Evolutionary conservation across 257 asterid genomes (phyloP), one percentile per base, ranked within the genome.

Genomic region (Galeopsis tetrahit): DNA sequence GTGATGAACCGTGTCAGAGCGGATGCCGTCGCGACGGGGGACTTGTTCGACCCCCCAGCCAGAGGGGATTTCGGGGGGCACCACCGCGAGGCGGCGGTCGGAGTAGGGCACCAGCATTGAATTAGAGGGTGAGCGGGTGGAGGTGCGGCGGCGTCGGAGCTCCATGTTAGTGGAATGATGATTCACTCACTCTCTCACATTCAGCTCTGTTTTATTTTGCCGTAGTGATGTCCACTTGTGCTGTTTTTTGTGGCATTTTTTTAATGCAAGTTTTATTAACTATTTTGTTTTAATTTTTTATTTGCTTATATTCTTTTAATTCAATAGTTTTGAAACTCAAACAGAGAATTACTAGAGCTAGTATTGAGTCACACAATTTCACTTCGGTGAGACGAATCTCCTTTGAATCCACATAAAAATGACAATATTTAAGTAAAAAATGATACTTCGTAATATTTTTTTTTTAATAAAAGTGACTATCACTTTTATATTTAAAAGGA

Each of bases 11-110:
- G 46, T 81, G 80, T 92, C 96, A 7, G 85, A 40, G 70, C 73
- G 88, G 49, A 69, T 21, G 75, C 88, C 88, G 28, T 80, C 67
- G 10, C 72, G 33, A 72, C 97, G 96, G 61, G 81, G 85, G 14
- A 91, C 92, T 71, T 79, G 82, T 74, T 85, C 72, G 65, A 92
- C 81, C 6, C 63, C 78, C 97, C 97, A 92, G 48, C 83, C 93
- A 13, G 59, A 66, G 9, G 95, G 97, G 49, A 85, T 69, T n/a
- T 28, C 75, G 64, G 63, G 57, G 13, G 80, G 55, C 78, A 7
- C 52, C 66, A 64, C 80, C 61, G 84, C 60, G 58, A 82, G 77
- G 15, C 76, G 81, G 75, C 81, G 82, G 75, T 43, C 33, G 60
- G 76, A 44, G 79, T 75, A 80, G 66, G 85, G 85, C 4, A 75